Conservation (phyloP, 2,329 filamentous ascomycete genomes). For the Thelonectria rubi region DNA sequence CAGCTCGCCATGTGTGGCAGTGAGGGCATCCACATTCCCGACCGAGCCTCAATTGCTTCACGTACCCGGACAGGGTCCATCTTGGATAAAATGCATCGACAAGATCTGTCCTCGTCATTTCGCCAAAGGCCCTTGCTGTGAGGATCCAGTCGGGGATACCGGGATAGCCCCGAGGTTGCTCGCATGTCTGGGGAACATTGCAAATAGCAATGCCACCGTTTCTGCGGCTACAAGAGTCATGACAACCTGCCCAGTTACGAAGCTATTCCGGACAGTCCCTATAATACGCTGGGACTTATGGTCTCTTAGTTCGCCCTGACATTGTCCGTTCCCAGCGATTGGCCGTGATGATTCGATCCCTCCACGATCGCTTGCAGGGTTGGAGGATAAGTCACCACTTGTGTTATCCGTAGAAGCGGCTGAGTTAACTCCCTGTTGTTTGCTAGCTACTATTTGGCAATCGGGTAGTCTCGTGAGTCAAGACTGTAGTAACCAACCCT, state of each 20-base stretch:
- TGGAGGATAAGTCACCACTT: not conserved
- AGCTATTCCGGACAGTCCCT: not conserved
- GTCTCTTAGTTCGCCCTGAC: not conserved
- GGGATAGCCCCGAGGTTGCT: not conserved
- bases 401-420: not conserved
- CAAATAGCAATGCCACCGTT: not conserved
- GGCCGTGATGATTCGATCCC: not conserved
- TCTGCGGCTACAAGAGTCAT: not conserved
- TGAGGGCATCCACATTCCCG: constrained; percentile 14
- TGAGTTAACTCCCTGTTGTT: not conserved
- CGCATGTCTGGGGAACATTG: not conserved
- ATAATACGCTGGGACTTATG: not conserved
- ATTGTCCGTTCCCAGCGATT: not conserved
- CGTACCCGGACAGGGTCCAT: not conserved
- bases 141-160: no score
- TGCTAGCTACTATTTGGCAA: no score
- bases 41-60: constrained; percentile 3
- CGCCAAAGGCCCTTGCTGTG: not conserved
- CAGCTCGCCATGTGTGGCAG: constrained; percentile 19
- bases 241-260: not conserved
- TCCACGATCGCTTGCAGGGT: not conserved
- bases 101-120: not conserved
- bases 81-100: not conserved
- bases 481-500: no score
- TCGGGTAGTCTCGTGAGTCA: no score